Conservation (phyloP, 2,329 filamentous ascomycete species). For the Fusarium keratoplasticum region DNA sequence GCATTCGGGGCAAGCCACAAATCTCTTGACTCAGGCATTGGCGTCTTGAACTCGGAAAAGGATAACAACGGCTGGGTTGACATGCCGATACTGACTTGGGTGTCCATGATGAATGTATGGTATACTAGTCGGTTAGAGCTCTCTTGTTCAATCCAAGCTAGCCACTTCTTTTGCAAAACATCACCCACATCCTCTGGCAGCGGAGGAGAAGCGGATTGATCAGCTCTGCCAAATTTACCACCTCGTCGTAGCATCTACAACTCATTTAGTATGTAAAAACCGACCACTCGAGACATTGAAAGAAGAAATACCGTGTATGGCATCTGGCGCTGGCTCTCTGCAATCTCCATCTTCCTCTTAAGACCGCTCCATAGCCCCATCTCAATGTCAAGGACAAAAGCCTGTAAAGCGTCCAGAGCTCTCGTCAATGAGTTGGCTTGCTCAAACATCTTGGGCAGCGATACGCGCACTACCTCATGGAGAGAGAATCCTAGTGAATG, state of each 20-base stretch:
- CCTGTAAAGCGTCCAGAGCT: conserved; percentile 13
- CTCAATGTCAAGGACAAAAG: conserved; percentile 25
- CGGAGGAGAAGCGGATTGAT: neutral
- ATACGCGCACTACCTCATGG: conserved; percentile 18
- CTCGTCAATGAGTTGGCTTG: conserved; percentile 19
- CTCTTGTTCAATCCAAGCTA: conserved; percentile 25
- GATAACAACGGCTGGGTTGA: conserved; percentile 21
- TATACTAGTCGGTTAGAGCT: conserved; percentile 19
- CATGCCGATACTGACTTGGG: conserved; percentile 23
- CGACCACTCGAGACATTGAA: neutral
- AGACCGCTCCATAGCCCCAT: conserved; percentile 27
- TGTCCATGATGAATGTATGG: conserved; percentile 21
- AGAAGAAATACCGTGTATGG: conserved; percentile 19
- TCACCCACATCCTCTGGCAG: conserved; percentile 13
- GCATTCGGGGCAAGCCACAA: conserved; percentile 27
- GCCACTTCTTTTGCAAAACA: conserved; percentile 21
- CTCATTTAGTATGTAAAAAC: neutral
- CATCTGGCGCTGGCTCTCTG: conserved; percentile 24
- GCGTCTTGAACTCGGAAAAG: conserved; percentile 16
- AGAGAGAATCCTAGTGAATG: conserved; percentile 25
- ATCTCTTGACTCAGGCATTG: conserved; percentile 22
- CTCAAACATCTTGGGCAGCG: conserved; percentile 9
- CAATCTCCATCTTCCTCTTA: conserved; percentile 30
- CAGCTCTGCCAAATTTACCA: conserved; percentile 12
- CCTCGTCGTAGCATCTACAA: conserved; percentile 17